phyloP scores from a whole-genome alignment of 208 protist genomes.

The Naegleria lovaniensis region DNA sequence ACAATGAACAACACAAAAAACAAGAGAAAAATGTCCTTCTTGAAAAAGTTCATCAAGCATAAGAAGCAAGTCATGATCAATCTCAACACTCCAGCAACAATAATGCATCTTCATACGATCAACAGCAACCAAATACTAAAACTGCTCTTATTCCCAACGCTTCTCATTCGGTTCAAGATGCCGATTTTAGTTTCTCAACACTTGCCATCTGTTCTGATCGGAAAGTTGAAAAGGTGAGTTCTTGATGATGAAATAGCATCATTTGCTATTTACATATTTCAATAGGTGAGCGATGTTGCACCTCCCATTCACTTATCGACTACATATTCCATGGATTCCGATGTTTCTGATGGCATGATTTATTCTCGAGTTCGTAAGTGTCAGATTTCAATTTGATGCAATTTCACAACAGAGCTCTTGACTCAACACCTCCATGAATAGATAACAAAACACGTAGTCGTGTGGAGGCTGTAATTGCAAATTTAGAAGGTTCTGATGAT shows the following conservation, averaged over 20 bases:
- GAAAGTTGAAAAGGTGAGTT: neutral
- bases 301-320: neutral
- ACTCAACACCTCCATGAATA: neutral
- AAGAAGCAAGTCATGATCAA: neutral
- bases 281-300: neutral
- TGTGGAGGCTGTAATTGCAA: neutral
- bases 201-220: neutral
- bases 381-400: neutral
- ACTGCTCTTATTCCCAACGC: neutral
- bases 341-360: neutral
- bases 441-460: neutral
- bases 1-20: no score
- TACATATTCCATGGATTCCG: neutral
- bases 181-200: neutral
- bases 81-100: neutral
- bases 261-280: no score
- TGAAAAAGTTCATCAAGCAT: neutral
- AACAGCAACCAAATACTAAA: neutral
- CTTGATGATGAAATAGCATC: no score
- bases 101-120: neutral
- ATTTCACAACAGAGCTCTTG: neutral
- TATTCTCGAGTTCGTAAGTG: slow-evolving; percentile 15
- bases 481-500: neutral
- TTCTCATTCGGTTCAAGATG: neutral
- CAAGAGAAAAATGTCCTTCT: neutral